Percentiles rank a stretch among this genome's conserved stretches.
Evolutionary conservation across 1,284 basidiomycete species (phyloP).

Genomic region (Cryptococcus sp.): DNA sequence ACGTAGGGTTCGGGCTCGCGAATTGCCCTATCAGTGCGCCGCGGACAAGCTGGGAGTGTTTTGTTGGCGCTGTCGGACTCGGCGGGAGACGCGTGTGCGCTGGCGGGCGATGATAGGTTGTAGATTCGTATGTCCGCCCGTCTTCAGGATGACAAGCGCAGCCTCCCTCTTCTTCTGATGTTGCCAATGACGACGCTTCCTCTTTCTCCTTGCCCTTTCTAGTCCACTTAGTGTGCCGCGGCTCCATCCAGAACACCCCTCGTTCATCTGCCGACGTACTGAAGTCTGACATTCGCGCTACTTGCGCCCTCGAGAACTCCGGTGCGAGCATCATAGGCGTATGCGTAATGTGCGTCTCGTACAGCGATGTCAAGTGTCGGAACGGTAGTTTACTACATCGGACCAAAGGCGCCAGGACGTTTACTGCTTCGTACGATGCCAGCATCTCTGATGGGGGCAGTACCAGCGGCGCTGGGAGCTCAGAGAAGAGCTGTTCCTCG

Average conservation of each 20-base stretch:
- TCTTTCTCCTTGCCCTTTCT: constrained; percentile 2
- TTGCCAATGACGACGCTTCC: background rate
- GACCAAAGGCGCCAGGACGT: constrained; percentile 60
- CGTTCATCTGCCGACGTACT: constrained; percentile 58
- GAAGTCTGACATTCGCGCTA: constrained; percentile 60
- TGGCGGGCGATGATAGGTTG: constrained; percentile 27
- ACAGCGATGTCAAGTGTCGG: constrained; percentile 59
- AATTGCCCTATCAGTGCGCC: constrained; percentile 62
- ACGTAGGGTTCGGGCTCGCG: constrained; percentile 57
- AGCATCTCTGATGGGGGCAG: constrained; percentile 56
- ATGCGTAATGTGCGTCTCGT: constrained; percentile 62
- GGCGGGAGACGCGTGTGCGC: constrained; percentile 39
- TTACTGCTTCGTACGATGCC: constrained; percentile 49
- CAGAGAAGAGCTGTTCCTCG: constrained; percentile 22
- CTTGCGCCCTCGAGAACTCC: constrained; percentile 61
- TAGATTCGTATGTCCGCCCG: background rate
- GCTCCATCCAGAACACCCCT: constrained; percentile 57
- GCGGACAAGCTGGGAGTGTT: constrained; percentile 48
- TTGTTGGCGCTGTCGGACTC: constrained; percentile 27
- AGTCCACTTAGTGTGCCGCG: constrained; percentile 8
- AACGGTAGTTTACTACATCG: constrained; percentile 64
- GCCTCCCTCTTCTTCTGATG: background rate
- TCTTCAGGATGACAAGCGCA: constrained; percentile 15
- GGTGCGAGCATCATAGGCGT: constrained; percentile 64
- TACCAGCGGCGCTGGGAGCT: constrained; percentile 40